Evolutionary conservation across 148 eudicot species (phyloP).

Genomic region (Amaranthus palmeri): DNA sequence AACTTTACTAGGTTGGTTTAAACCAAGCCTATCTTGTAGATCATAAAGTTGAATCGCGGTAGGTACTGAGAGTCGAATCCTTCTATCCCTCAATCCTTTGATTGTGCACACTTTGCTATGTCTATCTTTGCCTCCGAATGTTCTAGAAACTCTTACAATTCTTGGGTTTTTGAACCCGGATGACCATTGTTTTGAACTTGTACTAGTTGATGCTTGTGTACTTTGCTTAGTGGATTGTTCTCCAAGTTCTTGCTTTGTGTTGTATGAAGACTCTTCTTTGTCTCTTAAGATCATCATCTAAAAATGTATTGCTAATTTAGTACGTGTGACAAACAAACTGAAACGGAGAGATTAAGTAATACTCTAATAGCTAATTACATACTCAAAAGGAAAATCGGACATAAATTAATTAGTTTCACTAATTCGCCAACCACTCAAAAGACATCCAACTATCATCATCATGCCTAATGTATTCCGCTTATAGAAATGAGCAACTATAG

Average conservation of each 20-base stretch:
- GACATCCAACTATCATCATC: no score
- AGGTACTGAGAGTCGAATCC: constrained; percentile 70
- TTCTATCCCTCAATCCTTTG: constrained; percentile 62
- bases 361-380: no score
- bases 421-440: no score
- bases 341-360: no score
- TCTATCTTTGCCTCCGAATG: constrained; percentile 76
- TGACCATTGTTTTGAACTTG: constrained; percentile 54
- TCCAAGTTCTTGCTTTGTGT: constrained; percentile 34
- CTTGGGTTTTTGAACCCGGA: constrained; percentile 71
- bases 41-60: constrained; percentile 82
- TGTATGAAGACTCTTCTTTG: constrained; percentile 24
- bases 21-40: constrained; percentile 66
- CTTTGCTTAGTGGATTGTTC: constrained; percentile 18
- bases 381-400: no score
- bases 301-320: neutral
- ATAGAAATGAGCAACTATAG: no score
- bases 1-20: constrained; percentile 80
- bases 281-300: constrained; percentile 42
- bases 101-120: constrained; percentile 80
- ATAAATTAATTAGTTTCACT: no score
- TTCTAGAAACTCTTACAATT: constrained; percentile 60
- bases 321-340: neutral
- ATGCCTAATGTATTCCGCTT: no score
- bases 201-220: neutral